Base-by-base conservation (phyloP, 108 stramenopile genomes). In the Fragilariopsis cylindrus region DNA sequence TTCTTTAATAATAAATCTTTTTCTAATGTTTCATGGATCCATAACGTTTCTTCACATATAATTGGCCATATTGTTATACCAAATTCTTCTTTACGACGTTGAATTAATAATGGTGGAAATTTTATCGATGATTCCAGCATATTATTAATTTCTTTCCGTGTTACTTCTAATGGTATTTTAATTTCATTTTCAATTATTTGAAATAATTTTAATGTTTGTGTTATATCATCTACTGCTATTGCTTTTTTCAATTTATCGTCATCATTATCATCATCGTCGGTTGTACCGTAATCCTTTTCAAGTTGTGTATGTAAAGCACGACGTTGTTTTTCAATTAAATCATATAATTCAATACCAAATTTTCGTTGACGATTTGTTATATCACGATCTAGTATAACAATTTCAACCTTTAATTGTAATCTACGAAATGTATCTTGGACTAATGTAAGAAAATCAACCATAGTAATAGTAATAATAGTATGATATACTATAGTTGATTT, bases 361-460 rank as follows among this genome's bases (percentile, higher is more conserved):
- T 47, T 39, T 15, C 90, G 82, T 70, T 88, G 85, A 19, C 81
- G 80, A 8, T 66, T 45, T 48, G 82, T 91, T n/a, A 87, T 82
- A 73, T 93, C 88, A 18, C 87, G 90, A 70, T 93, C 88, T 52
- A 93, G 84, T 44, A 93, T 73, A 1, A 71, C 84, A 57, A 93
- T 77, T 76, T 93, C 92, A 19, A 81, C 90, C 79, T 88, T 74
- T 43, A 86, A 21, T 57, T 81, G 62, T 42, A 63, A 41, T 41
- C 47, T 63, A n/a, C 62, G 62, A 0, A 63, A 11, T n/a, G 62
- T 63, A 7, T 12, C 2, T 0, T 45, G 11, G 45, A 63, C 43
- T 12, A 63, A 44, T 0, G 62, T 12, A 2, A 45, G 43, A 2
- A 63, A 43, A 18, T 63, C 4, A 15, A 63, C 62, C 62, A 63